Percentiles rank a stretch among this genome's conserved stretches.
phyloP scores from a whole-genome alignment of 2,329 filamentous ascomycete genomes.

The Rhexocercosporidium sp. region DNA sequence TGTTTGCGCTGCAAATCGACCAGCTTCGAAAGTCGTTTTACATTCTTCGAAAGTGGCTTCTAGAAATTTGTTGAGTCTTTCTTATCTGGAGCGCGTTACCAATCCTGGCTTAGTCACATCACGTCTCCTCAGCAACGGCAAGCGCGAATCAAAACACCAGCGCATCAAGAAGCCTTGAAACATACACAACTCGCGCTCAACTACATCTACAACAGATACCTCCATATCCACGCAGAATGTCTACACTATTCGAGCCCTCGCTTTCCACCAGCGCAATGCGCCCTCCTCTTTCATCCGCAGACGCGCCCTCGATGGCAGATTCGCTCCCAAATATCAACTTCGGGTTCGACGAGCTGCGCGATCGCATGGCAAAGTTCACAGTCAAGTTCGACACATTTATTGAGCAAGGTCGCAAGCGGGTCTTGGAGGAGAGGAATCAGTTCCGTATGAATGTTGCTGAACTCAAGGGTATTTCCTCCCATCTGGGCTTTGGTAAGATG shows the following conservation, averaged over 20 bases:
- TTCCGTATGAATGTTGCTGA: slow-evolving; percentile 92
- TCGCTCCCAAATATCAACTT: slow-evolving; percentile 90
- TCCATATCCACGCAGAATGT: slow-evolving; percentile 48
- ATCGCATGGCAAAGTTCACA: slow-evolving; percentile 93
- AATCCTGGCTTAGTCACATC: slow-evolving; percentile 2
- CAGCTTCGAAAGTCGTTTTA: not conserved
- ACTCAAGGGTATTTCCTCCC: slow-evolving; percentile 71
- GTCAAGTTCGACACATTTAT: slow-evolving; percentile 92
- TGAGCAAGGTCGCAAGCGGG: slow-evolving; percentile 84
- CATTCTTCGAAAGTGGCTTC: not conserved
- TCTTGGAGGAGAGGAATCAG: slow-evolving; percentile 91
- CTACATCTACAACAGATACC: not conserved
- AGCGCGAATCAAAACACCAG: slow-evolving; percentile 12
- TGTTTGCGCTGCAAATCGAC: not conserved
- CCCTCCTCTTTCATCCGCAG: slow-evolving; percentile 56
- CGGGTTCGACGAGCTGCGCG: slow-evolving; percentile 92
- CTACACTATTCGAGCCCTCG: slow-evolving; percentile 70
- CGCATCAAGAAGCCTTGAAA: not conserved
- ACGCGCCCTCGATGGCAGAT: slow-evolving; percentile 72
- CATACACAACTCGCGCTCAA: slow-evolving; percentile 5
- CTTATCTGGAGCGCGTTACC: slow-evolving; percentile 10
- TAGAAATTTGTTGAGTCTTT: slow-evolving; percentile 16
- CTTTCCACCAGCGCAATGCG: slow-evolving; percentile 64
- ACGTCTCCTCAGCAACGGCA: slow-evolving; percentile 23
- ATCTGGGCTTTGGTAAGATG: not conserved